These are phyloP conservation scores for Astragalus membranaceus DNA, from an alignment of 306 rosid species.

Conservation along the genomic window DNA sequence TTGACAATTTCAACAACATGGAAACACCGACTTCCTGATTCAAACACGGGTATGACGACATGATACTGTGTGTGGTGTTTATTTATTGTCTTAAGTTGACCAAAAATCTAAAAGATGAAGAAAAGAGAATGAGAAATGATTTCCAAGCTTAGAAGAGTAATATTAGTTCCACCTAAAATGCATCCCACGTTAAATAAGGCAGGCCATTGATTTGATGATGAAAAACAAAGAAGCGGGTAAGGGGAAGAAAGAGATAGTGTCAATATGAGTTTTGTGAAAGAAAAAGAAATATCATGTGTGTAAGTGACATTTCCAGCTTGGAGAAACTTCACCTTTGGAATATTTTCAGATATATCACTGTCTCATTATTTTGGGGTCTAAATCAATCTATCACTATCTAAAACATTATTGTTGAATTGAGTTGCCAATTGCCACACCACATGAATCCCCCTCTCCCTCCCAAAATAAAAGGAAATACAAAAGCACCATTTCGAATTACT, in stretches of 20 bases:
- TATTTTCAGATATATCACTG: background rate
- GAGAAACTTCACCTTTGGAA: background rate
- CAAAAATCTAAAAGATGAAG: too few species aligned
- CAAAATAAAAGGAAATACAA: conserved; percentile 17
- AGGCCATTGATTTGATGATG: background rate
- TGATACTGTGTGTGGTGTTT: too few species aligned
- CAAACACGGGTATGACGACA: too few species aligned
- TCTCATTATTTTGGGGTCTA: too few species aligned
- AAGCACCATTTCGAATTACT: background rate
- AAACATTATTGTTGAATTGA: background rate
- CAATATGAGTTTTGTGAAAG: background rate
- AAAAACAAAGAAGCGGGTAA: background rate
- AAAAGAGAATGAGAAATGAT: too few species aligned
- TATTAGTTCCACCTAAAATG: background rate
- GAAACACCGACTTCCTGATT: too few species aligned
- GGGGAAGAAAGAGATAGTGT: background rate
- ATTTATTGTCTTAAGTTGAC: too few species aligned
- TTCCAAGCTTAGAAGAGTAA: background rate
- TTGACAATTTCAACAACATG: too few species aligned
- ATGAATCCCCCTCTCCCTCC: background rate
- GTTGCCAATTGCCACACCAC: background rate
- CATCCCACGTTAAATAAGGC: background rate
- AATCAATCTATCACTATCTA: background rate
- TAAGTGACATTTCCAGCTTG: background rate
- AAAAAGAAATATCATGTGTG: background rate